Base-by-base conservation (phyloP, 2,329 filamentous ascomycete genomes). In the Cladophialophora yegresii region DNA sequence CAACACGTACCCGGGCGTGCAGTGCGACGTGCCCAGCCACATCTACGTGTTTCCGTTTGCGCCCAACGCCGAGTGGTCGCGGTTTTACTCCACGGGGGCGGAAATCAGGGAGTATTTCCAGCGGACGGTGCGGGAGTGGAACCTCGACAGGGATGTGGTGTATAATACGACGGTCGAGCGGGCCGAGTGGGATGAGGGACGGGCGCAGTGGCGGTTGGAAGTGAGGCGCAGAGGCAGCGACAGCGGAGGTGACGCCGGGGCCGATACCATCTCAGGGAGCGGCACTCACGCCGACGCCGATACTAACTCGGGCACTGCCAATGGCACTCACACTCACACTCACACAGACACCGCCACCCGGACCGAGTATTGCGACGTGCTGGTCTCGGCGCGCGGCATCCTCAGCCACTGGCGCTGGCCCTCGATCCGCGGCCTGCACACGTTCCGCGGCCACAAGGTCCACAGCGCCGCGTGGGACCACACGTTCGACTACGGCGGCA, bases 11-110 rank as follows among this genome's bases (percentile, higher is more conserved):
- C 78, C 77, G 0, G 79, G 79, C 4, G 77, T 68, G 20, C 60
- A 63, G 50, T 91, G 88, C 69, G 87, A 90, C 72, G 84, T 91
- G n/a, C 87, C 88, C 0, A 84, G 87, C 0, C 86, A 89, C 72
- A 86, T 88, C 26, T 91, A 91, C 70, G 88, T 68, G 30, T 71
- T 69, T 30, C 67, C 69, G 10, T 81, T 78, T 63, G 76, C 77
- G 12, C 78, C 78, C 1, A 80, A 80, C 33, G 76, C 77, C 1
- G 73, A 78, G 49, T 81, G 78, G 78, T 73, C 72, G 1, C 73
- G 76, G 5, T 77, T 79, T 50, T 81, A 78, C 62, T 75, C 78
- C 5, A 71, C 70, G 6, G 77, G 77, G 0, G 64, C 69, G 5
- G 79, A 81, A 67, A 80, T 81, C 49, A 72, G 73, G n/a, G 75